phyloP scores from a whole-genome alignment of 2,329 filamentous ascomycete genomes.

The Penicillium glabrum region DNA sequence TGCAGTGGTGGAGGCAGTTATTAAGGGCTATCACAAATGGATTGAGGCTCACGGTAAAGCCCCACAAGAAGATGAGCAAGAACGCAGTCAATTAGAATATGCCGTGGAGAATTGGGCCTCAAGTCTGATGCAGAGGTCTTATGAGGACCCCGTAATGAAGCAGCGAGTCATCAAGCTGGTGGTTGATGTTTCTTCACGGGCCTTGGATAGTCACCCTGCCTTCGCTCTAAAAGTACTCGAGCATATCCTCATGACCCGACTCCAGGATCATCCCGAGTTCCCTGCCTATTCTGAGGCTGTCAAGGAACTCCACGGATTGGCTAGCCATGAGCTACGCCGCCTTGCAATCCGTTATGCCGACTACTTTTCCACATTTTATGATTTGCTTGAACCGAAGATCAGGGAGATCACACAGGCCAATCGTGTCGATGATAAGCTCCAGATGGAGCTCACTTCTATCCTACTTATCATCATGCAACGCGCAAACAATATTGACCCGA shows the following conservation, averaged over 20 bases:
- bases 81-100: slow-evolving; percentile 39
- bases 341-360: slow-evolving; percentile 89
- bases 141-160: slow-evolving; percentile 72
- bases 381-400: slow-evolving; percentile 79
- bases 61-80: slow-evolving; percentile 50
- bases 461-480: slow-evolving; percentile 95
- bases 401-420: slow-evolving; percentile 71
- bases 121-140: slow-evolving; percentile 40
- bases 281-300: slow-evolving; percentile 81
- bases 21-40: slow-evolving; percentile 90
- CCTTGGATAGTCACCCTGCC: slow-evolving; percentile 70
- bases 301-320: slow-evolving; percentile 81
- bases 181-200: slow-evolving; percentile 80
- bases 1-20: slow-evolving; percentile 80
- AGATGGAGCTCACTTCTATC: slow-evolving; percentile 84
- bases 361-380: slow-evolving; percentile 83
- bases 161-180: slow-evolving; percentile 79
- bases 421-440: slow-evolving; percentile 76
- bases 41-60: slow-evolving; percentile 54
- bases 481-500: slow-evolving; percentile 69
- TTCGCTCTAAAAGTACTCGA: slow-evolving; percentile 90
- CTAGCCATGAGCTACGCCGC: slow-evolving; percentile 83
- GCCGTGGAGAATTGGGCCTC: slow-evolving; percentile 43
- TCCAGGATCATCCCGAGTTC: slow-evolving; percentile 69
- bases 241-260: slow-evolving; percentile 82